Percentiles rank a stretch among this genome's conserved stretches.
These are phyloP conservation scores for Globisporangium barbulae DNA, from an alignment of 352 stramenopile species.

Conservation along the genomic window DNA sequence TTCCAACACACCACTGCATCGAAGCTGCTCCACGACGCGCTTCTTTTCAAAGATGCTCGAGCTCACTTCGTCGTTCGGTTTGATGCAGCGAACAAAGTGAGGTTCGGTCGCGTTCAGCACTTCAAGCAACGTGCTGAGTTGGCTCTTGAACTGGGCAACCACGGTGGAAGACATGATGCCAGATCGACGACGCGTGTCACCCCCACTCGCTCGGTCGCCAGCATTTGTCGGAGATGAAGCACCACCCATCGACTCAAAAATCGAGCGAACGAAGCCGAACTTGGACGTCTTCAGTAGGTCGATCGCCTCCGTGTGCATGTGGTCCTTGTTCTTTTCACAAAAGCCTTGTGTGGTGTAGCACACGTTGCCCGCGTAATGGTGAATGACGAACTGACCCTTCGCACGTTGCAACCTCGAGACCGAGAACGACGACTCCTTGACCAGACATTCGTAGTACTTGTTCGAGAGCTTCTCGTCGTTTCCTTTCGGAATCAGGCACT, in stretches of 20 bases:
- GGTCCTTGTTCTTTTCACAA: conserved; percentile 89
- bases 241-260: conserved; percentile 52
- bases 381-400: conserved; percentile 81
- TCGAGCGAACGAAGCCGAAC: conserved; percentile 58
- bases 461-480: conserved; percentile 84
- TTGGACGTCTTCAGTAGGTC: conserved; percentile 70
- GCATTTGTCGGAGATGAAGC: conserved; percentile 17
- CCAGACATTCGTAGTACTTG: conserved; percentile 73
- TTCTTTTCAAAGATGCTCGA: conserved; percentile 55
- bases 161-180: conserved; percentile 84
- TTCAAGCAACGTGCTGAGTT: conserved; percentile 91
- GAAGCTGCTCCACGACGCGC: conserved; percentile 79
- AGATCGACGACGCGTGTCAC: conserved; percentile 48
- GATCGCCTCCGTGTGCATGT: conserved; percentile 79
- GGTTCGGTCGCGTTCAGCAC: conserved; percentile 94
- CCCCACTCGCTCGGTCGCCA: conserved; percentile 16
- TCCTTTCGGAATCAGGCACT: conserved; percentile 78
- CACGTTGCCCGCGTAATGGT: conserved; percentile 84
- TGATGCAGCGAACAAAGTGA: conserved; percentile 91
- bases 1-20: conserved; percentile 85
- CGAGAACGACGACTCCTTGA: conserved; percentile 62
- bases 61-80: conserved; percentile 78
- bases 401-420: conserved; percentile 74
- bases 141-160: conserved; percentile 92
- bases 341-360: conserved; percentile 82